phyloP scores from a whole-genome alignment of 768 basidiomycete species.

The Mycena indigotica region DNA sequence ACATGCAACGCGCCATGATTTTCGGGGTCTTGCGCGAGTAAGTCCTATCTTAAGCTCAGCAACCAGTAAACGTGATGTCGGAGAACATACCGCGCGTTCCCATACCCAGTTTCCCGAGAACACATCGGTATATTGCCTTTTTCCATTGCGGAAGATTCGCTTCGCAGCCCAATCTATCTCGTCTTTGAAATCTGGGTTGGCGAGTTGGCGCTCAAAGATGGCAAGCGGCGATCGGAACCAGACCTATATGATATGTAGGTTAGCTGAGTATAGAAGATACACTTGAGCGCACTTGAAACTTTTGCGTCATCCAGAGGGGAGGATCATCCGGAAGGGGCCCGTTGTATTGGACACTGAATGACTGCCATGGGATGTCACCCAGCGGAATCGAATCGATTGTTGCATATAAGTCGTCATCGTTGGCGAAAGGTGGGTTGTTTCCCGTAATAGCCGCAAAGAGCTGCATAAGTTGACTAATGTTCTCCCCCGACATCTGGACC shows the following conservation, averaged over 20 bases:
- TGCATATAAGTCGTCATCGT: conserved; percentile 24
- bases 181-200: conserved; percentile 26
- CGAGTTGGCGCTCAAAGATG: conserved; percentile 24
- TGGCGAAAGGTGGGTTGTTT: conserved; percentile 22
- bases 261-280: no score
- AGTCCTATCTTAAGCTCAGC: conserved; percentile 11
- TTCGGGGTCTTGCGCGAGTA: conserved; percentile 8
- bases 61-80: no score
- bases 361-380: conserved; percentile 33
- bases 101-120: conserved; percentile 27
- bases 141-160: conserved; percentile 16
- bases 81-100: conserved; percentile 22
- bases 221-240: conserved; percentile 29
- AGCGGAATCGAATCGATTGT: conserved; percentile 30
- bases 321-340: conserved; percentile 20
- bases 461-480: not conserved
- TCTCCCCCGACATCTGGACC: not conserved
- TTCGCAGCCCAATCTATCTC: conserved; percentile 29
- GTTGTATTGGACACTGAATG: conserved; percentile 26
- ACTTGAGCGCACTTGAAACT: conserved; percentile 32
- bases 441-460: not conserved
- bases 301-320: conserved; percentile 29
- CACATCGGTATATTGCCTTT: conserved; percentile 17
- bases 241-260: no score
- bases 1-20: conserved; percentile 21